Evolutionary conservation across 257 asterid species (phyloP), one percentile per base, ranked within the genome.

Genomic region (Plantago elongata): DNA sequence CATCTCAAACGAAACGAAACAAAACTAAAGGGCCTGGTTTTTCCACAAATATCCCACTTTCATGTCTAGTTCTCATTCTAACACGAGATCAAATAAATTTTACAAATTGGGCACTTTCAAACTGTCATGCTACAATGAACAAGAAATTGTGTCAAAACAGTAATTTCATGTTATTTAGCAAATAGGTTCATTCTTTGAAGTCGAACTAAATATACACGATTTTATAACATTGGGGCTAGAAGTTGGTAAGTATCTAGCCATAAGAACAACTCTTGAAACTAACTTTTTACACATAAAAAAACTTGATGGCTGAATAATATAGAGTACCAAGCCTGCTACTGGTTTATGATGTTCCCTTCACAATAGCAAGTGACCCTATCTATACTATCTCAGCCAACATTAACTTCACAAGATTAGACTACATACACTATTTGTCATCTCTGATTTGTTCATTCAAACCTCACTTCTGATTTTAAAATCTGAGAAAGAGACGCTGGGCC

Each of bases 391-490:
- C 50, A 54, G 63, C 18, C 71, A 54, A n/a, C 62, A 60, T 60
- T 51, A 58, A 64, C 64, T 40, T 45, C 51, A 27, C 55, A 64
- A 7, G 62, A 67, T 62, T 68, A 30, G 51, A 57, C 49, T 72
- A 69, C 72, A 72, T 38, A 46, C 16, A 51, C 44, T 69, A 30
- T 16, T 62, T 54, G 44, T 62, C 58, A 51, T 13, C 51, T 51
- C 43, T 54, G 3, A 40, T 18, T 57, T 29, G 50, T 66, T 51
- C 57, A 29, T 43, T 70, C 61, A 85, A 72, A 80, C 87, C 75
- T 80, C 71, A 61, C 85, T 57, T 17, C 83, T 73, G 56, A 85
- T 80, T 74, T 79, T 80, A 71, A 70, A 72, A 66, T 85, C 89
- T 15, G 81, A 69, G 64, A 77, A 50, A 47, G 86, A 54, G 46